Percentiles rank a stretch among this genome's conserved stretches.
These are phyloP conservation scores for Eurotiales sp. DNA, from an alignment of 2,329 filamentous ascomycete species.

Conservation along the genomic window DNA sequence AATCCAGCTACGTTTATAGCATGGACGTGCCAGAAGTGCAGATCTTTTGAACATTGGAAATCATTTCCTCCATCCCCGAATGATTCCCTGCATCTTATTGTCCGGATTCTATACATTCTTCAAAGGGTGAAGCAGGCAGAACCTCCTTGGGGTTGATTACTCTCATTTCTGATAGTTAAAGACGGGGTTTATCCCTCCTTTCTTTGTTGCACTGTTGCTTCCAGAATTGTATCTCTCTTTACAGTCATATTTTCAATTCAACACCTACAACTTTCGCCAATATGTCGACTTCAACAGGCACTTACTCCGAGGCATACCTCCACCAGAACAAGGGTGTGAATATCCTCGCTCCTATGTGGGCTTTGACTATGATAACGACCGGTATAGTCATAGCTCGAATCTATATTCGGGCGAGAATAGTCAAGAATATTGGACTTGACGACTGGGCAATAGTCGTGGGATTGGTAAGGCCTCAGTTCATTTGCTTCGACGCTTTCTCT, in stretches of 20 bases:
- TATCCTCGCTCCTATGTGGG: constrained; percentile 28
- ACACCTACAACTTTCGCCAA: not conserved
- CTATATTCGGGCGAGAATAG: constrained; percentile 27
- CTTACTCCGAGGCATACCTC: constrained; percentile 1
- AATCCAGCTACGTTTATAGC: not conserved
- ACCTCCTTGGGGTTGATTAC: not conserved
- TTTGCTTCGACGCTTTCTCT: too few species aligned
- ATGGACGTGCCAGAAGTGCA: not conserved
- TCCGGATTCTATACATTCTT: too few species aligned
- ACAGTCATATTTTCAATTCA: not conserved
- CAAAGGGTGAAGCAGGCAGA: not conserved
- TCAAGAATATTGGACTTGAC: constrained; percentile 31
- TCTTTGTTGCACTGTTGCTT: not conserved
- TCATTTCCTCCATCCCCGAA: not conserved
- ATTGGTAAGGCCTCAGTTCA: constrained; percentile 12
- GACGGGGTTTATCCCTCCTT: not conserved
- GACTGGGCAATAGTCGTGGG: constrained; percentile 36
- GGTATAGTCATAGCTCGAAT: constrained; percentile 30
- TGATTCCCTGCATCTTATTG: too few species aligned
- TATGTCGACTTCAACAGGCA: constrained; percentile 8
- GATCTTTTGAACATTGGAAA: not conserved
- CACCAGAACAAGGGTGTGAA: constrained; percentile 27
- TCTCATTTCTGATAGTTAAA: not conserved
- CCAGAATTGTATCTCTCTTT: not conserved
- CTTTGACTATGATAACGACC: constrained; percentile 26